Base-by-base conservation (phyloP, 495 filamentous ascomycete species). In the Oidiodendron maius region DNA sequence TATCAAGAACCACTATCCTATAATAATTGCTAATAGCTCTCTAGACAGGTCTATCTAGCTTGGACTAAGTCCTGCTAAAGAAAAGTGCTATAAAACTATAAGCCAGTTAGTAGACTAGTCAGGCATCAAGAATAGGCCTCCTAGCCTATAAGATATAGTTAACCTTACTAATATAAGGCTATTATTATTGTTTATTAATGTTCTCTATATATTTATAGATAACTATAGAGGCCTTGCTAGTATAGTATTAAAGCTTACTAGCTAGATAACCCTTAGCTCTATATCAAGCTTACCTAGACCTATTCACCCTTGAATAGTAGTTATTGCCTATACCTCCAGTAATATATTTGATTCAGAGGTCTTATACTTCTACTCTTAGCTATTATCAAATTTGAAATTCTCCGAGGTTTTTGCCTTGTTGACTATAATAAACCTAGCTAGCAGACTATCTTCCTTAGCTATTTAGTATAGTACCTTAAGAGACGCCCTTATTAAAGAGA, bases 21-120 rank as follows among this genome's bases (percentile, higher is more conserved):
- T 46, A 12, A 3, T 46, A 6, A 30, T 46, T 32, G 43, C 43
- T 8, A 16, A 46, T 38, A 46, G 43, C 43, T 46, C 16, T 36
- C 24, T 25, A 32, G 15, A 16, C 25, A n/a, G n/a, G n/a, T 16
- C 18, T 25, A 16, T 26, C 6, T 12, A 46, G 16, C 23, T 38
- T 16, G 4, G 15, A 11, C 23, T 30, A 38, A 46, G 43, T 32
- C n/a, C n/a, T n/a, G 25, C 9, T 10, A 42, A 42, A 24, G 4
- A 30, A 12, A 34, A 9, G 16, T 46, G 21, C 21, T 16, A 46
- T 18, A 26, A 46, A 36, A 4, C 16, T 13, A 32, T 30, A 15
- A 18, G 17, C 18, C 21, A 46, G 30, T 26, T 16, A 30, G 43
- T 46, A 25, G 15, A 13, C 12, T 46, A 16, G 43, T 12, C 25